A percentile compares a stretch with the other conserved stretches of the same genome.
phyloP scores from a whole-genome alignment of 1,139 yeast species.

The Scheffersomyces quercinus region DNA sequence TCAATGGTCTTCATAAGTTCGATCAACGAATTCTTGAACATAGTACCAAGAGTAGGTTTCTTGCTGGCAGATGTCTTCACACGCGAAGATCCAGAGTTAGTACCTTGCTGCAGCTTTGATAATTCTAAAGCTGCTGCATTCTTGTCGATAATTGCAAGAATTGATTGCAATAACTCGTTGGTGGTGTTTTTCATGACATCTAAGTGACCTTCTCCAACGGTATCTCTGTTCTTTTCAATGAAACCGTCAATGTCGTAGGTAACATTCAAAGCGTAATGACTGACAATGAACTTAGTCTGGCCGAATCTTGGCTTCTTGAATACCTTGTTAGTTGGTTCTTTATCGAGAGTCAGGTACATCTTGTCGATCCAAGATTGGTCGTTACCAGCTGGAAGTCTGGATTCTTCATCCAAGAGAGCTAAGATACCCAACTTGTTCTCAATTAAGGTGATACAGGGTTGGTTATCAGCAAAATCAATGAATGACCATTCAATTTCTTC shows the following conservation, averaged over 20 bases:
- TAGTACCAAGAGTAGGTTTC: slow-evolving; percentile 93
- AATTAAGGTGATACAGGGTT: slow-evolving; percentile 92
- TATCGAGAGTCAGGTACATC: slow-evolving; percentile 81
- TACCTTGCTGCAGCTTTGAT: slow-evolving; percentile 30
- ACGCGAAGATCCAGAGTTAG: slow-evolving; percentile 35
- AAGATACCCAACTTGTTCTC: slow-evolving; percentile 88
- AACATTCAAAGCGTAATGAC: slow-evolving; percentile 95
- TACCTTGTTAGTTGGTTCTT: slow-evolving; percentile 73
- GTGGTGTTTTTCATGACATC: slow-evolving; percentile 75
- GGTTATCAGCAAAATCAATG: slow-evolving; percentile 94
- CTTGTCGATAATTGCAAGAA: slow-evolving; percentile 66
- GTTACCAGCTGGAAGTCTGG: slow-evolving; percentile 90
- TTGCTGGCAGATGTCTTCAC: slow-evolving; percentile 50
- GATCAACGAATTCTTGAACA: slow-evolving; percentile 87
- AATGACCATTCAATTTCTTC: slow-evolving; percentile 98
- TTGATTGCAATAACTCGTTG: slow-evolving; percentile 62
- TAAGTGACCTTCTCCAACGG: slow-evolving; percentile 93
- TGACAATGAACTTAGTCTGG: slow-evolving; percentile 83
- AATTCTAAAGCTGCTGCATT: slow-evolving; percentile 57
- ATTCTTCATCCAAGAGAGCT: slow-evolving; percentile 90
- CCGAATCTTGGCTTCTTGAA: slow-evolving; percentile 96
- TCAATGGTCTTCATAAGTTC: slow-evolving; percentile 92
- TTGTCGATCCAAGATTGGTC: slow-evolving; percentile 93
- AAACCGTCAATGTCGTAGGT: slow-evolving; percentile 92
- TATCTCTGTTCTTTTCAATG: slow-evolving; percentile 94